These are phyloP conservation scores for Coelastrella sp. DNA, from an alignment of 139 green algal genomes.

Conservation along the genomic window DNA sequence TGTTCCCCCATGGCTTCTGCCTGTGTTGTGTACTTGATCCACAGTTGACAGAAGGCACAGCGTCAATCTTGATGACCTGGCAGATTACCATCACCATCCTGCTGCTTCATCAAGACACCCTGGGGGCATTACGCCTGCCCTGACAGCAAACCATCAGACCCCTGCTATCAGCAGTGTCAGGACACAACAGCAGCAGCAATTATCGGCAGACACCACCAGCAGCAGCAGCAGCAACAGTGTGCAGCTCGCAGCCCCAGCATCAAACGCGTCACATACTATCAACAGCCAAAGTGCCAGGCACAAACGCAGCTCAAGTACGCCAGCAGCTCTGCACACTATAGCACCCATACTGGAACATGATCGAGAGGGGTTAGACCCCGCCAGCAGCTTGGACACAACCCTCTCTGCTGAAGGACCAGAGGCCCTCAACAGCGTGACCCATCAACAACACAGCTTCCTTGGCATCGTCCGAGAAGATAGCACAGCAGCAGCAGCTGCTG, in stretches of 20 bases:
- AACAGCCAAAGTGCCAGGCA: no score
- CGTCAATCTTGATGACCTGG: background rate
- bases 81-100: slow-evolving; percentile 11
- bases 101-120: background rate
- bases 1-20: background rate
- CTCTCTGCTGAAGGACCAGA: background rate
- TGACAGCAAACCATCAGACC: background rate
- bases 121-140: background rate
- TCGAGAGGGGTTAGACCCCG: background rate
- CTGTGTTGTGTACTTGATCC: background rate
- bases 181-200: background rate
- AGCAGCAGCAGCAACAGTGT: background rate
- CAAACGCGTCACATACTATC: no score
- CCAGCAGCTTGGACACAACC: background rate
- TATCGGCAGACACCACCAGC: background rate
- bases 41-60: slow-evolving; percentile 13
- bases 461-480: background rate
- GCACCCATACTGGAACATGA: slow-evolving; percentile 8
- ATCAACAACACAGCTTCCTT: background rate
- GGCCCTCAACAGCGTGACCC: background rate
- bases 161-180: background rate
- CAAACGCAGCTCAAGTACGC: slow-evolving; percentile 1
- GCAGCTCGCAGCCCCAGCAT: slow-evolving; percentile 21
- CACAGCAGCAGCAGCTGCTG: background rate
- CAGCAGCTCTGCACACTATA: background rate